Base-by-base conservation (phyloP, 2,329 filamentous ascomycete species). In the Grosmannia serpens region DNA sequence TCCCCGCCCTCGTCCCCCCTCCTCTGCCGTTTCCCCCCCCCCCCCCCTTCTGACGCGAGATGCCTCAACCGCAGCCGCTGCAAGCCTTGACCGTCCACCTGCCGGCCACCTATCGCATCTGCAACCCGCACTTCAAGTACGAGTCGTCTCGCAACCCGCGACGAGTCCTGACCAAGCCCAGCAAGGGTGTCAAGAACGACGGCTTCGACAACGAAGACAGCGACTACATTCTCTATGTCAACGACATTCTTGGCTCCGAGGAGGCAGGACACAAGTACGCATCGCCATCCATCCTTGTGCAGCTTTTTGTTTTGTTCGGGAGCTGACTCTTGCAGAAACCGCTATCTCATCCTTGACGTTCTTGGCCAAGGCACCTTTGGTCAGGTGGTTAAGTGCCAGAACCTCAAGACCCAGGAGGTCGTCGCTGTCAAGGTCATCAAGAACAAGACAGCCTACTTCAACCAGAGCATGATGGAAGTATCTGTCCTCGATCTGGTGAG, bases 391-490 rank as follows among this genome's bases (percentile, higher is more conserved):
- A 99, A 99, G 73, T 99, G 94, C 70, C 94, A 99, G 72, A 99
- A 99, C 67, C 74, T 99, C 66, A 96, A 96, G 75, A 97, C 94
- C 0, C 91, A 96, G 71, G 94, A 99, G 73, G 94, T 99, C 46
- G 94, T 99, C 51, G 94, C 94, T 4, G 94, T 99, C 65, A 99
- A 99, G 75, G 94, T 99, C 58, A 94, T 99, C 75, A 99, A 99
- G 76, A 99, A 99, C 73, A 86, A 92, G 67, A 99, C 94, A 1
- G 94, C 94, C 44, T 99, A 99, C 72, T 99, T 99, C 77, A 99
- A 99, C 70, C 94, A 99, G 73, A 97, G 94, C 72, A 99, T 99
- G 94, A 99, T 99, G 94, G 94, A 99, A 70, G 94, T 99, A 35
- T 99, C 94, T 1, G 94, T 99, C 27, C 79, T 99, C 59, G 94